Base-by-base conservation (phyloP, 805 yeast genomes). In the Metschnikowia drakensbergensis region DNA sequence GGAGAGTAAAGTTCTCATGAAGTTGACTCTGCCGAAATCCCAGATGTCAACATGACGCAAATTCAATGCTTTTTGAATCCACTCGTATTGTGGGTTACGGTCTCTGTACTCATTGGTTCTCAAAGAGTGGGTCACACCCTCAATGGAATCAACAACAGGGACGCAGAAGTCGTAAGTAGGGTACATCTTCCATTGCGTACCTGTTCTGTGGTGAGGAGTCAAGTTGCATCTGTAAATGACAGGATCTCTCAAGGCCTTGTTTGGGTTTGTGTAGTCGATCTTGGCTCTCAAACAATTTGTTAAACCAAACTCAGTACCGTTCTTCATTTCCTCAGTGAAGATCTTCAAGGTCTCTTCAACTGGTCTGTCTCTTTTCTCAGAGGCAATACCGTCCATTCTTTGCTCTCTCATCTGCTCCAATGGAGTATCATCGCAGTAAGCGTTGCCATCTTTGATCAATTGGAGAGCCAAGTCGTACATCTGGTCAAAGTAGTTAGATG, bases 91-190 rank as follows among this genome's bases (percentile, higher is more conserved):
- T 42, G 96, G 90, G 68, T 94, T 94, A 74, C 99, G 86, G 78
- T 94, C 99, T 75, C 98, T 86, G 81, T 94, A 94, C 76, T 94
- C 99, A 65, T 86, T 92, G 39, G 99, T 94, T 80, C 99, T 86
- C 68, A 94, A 79, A 48, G 98, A 96, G 63, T 94, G 99, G 38
- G 99, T 94, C 42, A 94, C 96, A 61, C 99, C 99, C 75, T 94
- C 99, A 41, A 89, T 60, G 25, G 98, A 76, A 70, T 94, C 99
- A 47, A 94, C 97, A 45, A 92, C 81, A 53, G 99, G 99, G 54
- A 87, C 96, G 80, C 98, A 94, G 87, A 94, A 94, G 72, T 94
- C 99, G 72, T 94, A 94, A 37, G 96, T 90, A 65, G 99, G 99
- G 75, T 94, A 94, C 69, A 92, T 81, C 72, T 94, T 94, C 99